Evolutionary conservation across 768 basidiomycete species (phyloP), one percentile per base, ranked within the genome.

Genomic region (Vararia minispora): DNA sequence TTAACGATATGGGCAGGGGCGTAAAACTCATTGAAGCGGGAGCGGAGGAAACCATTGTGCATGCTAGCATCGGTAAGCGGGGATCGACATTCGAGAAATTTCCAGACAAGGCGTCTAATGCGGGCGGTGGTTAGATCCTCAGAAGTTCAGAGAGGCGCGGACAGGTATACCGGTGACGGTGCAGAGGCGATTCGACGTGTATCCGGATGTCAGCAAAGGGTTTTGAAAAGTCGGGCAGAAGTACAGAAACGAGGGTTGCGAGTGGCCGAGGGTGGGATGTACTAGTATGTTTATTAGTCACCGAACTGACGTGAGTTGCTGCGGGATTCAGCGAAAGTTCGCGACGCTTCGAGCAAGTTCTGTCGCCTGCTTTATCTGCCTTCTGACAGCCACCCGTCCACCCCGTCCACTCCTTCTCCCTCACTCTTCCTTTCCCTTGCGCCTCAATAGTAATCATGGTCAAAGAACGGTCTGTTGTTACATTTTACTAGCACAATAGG

Each of bases 141-240:
- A 74, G 45, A 56, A 64, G 32, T 62, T 90, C 44, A 51, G 68
- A 28, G 72, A 76, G 2, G 78, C 87, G 6, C 71, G 92, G 29
- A 66, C 71, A 34, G 84, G 83, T 2, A 88, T 98, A 34, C 94
- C 94, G 5, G 88, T 98, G n/a, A 90, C 87, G 1, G 71, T 61
- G 24, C 94, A 98, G 58, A 64, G 91, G 39, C 72, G 92, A 36
- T 95, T 94, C 52, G 92, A 94, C 60, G 87, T 95, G 29, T 98
- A 97, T 54, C 62, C 70, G 4, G 80, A 92, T 54, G 75, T 94
- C 37, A 71, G 65, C 46, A 52, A 52, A 50, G 49, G 49, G 20
- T 20, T 43, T 28, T 53, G 21, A 29, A 29, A 29, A 6, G 6
- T 29, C 28, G 28, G 17, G 6, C 28, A 29, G 17, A 16, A 29